phyloP scores from a whole-genome alignment of 2,329 filamentous ascomycete species.

The Kalaharituber pfeilii region DNA sequence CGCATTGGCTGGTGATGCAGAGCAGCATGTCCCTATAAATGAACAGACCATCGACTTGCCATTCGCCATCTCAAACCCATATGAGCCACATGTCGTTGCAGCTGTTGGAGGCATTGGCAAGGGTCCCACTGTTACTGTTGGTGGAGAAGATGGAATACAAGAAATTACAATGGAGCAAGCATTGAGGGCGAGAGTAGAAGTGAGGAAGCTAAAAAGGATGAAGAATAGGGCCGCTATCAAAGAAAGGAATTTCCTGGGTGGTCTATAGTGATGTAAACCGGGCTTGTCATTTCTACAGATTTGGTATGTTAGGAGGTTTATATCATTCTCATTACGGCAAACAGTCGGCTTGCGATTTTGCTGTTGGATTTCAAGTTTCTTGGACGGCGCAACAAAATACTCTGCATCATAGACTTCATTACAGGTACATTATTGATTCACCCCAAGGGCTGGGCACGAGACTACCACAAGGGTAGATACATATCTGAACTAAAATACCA shows the following conservation, averaged over 20 bases:
- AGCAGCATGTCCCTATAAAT: slow-evolving; percentile 49
- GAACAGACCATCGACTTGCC: slow-evolving; percentile 64
- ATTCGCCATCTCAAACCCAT: slow-evolving; percentile 14
- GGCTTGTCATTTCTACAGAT: too few species aligned
- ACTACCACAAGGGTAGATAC: too few species aligned
- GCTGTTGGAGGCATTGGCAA: slow-evolving; percentile 9
- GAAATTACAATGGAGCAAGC: slow-evolving; percentile 28
- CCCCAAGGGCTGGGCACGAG: too few species aligned
- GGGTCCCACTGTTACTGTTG: slow-evolving; percentile 10
- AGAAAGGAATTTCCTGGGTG: slow-evolving; percentile 60
- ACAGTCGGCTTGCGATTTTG: too few species aligned
- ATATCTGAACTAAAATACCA: too few species aligned
- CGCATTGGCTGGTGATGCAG: slow-evolving; percentile 35
- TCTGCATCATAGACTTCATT: too few species aligned
- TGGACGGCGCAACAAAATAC: too few species aligned
- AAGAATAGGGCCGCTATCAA: slow-evolving; percentile 63
- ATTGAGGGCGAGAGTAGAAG: slow-evolving; percentile 38
- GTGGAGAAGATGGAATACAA: slow-evolving; percentile 7
- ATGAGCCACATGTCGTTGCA: slow-evolving; percentile 10
- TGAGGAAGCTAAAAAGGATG: slow-evolving; percentile 54
- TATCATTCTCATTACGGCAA: too few species aligned
- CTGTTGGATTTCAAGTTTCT: too few species aligned
- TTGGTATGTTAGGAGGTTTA: too few species aligned
- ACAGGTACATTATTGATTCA: too few species aligned
- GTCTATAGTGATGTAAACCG: too few species aligned